Evolutionary conservation across 140 eudicot species (phyloP), one percentile per base, ranked within the genome.

Genomic region (Artemisia princeps): DNA sequence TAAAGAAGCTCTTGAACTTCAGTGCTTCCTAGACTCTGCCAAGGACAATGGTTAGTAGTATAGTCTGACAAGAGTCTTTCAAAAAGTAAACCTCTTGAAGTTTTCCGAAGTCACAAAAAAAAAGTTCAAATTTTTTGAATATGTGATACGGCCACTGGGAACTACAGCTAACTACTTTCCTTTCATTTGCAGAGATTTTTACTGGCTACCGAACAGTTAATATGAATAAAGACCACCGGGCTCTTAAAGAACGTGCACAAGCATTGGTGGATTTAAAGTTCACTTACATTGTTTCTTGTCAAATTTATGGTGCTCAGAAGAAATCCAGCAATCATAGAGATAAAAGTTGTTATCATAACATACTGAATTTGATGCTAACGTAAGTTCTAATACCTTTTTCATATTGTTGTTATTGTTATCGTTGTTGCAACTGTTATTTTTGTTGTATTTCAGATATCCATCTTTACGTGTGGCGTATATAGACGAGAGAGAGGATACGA

Each of bases 241-340:
- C 22, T 45, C 79, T 86, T 57, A 83, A 81, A 84, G 94, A 83
- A 67, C 83, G 54, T 51, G 88, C 95, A 63, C 84, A 84, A 77
- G 99, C 99, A 67, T 77, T 88, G 64, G 84, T 94, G 16, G 95
- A 94, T 83, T 45, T 94, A 71, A 94, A 94, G 79, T 94, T 94
- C 82, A 94, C 96, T 26, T 94, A 94, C 72, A 90, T 94, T 79
- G 99, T 94, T 56, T 94, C 99, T 61, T 94, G 99, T 77, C 99
- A 94, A 74, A 76, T 84, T 60, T 94, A 94, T 65, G 99, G 99
- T 19, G 79, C 87, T 76, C 99, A 94, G 80, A 94, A 94, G 76
- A 88, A 88, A 64, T 88, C 98, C 55, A 73, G 83, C 58, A 85
- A 85, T 59, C 17, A 60, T 28, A 73, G 80, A 69, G 99, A 86